phyloP scores from a whole-genome alignment of 495 filamentous ascomycete species.

The Penicillium taxi region DNA sequence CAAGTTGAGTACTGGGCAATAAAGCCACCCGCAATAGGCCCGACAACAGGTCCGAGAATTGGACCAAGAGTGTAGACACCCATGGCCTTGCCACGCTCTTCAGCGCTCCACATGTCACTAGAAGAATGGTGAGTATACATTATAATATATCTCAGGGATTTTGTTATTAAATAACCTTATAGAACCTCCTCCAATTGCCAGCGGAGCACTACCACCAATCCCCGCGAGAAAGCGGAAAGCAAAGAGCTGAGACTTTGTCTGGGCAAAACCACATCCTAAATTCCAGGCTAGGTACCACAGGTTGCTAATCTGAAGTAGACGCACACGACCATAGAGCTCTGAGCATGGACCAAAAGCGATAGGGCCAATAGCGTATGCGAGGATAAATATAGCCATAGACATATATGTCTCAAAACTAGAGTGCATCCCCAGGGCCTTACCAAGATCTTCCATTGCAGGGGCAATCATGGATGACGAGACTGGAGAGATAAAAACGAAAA shows the following conservation, averaged over 20 bases:
- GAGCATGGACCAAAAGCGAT: conserved; percentile 49
- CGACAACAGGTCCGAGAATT: conserved; percentile 47
- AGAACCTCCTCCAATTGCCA: conserved; percentile 32
- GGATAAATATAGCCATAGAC: conserved; percentile 44
- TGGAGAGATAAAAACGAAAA: conserved; percentile 15
- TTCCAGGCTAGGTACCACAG: conserved; percentile 42
- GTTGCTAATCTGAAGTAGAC: conserved; percentile 44
- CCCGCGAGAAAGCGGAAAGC: conserved; percentile 50
- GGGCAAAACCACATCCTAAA: conserved; percentile 43
- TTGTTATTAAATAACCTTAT: conserved; percentile 13
- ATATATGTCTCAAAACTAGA: conserved; percentile 38
- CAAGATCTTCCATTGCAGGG: conserved; percentile 47
- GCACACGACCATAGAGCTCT: conserved; percentile 52
- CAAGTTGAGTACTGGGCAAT: conserved; percentile 49
- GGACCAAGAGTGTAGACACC: conserved; percentile 45
- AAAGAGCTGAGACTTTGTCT: conserved; percentile 39
- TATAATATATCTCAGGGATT: neutral
- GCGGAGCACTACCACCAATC: conserved; percentile 39
- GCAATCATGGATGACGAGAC: conserved; percentile 59
- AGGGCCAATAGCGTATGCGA: conserved; percentile 41
- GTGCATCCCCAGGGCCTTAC: conserved; percentile 48
- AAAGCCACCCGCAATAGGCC: conserved; percentile 44
- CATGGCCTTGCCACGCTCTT: conserved; percentile 51
- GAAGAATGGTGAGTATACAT: conserved; percentile 15
- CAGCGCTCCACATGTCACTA: conserved; percentile 25